Conservation (phyloP, 2,329 filamentous ascomycete species). For the Penicillium sp. region DNA sequence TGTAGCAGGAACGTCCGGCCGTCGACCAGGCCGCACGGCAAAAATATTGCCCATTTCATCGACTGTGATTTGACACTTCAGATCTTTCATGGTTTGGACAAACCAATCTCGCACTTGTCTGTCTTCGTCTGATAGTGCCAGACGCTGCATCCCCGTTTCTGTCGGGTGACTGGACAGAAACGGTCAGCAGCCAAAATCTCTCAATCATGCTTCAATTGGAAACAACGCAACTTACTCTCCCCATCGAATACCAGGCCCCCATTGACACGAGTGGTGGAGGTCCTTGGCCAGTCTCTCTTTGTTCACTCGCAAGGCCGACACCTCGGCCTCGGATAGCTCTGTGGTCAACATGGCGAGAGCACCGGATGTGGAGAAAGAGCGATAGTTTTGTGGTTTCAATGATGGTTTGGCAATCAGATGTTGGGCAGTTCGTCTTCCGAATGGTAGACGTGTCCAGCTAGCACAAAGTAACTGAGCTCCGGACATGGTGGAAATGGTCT, state of each 20-base stretch:
- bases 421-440: not conserved
- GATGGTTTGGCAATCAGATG: not conserved
- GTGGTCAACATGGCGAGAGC: slow-evolving; percentile 32
- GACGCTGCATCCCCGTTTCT: slow-evolving; percentile 70
- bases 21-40: slow-evolving; percentile 59
- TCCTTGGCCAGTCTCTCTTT: slow-evolving; percentile 56
- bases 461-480: not conserved
- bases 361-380: slow-evolving; percentile 10
- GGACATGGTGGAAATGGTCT: slow-evolving; percentile 1
- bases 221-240: slow-evolving; percentile 50
- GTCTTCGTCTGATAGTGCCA: slow-evolving; percentile 66
- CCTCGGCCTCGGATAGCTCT: slow-evolving; percentile 46
- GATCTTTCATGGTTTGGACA: slow-evolving; percentile 52
- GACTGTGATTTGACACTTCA: slow-evolving; percentile 62
- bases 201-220: not conserved
- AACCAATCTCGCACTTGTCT: slow-evolving; percentile 72
- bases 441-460: slow-evolving; percentile 1
- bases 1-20: slow-evolving; percentile 54
- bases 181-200: not conserved
- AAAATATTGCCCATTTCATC: slow-evolving; percentile 81
- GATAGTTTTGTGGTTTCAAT: not conserved
- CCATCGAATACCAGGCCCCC: slow-evolving; percentile 61
- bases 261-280: slow-evolving; percentile 61
- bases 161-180: slow-evolving; percentile 36
- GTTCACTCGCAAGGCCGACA: slow-evolving; percentile 52